A percentile compares a stretch with the other conserved stretches of the same genome.
Evolutionary conservation across 73 alveolate genomes (phyloP).

Genomic region (Paramecium sonneborni): DNA sequence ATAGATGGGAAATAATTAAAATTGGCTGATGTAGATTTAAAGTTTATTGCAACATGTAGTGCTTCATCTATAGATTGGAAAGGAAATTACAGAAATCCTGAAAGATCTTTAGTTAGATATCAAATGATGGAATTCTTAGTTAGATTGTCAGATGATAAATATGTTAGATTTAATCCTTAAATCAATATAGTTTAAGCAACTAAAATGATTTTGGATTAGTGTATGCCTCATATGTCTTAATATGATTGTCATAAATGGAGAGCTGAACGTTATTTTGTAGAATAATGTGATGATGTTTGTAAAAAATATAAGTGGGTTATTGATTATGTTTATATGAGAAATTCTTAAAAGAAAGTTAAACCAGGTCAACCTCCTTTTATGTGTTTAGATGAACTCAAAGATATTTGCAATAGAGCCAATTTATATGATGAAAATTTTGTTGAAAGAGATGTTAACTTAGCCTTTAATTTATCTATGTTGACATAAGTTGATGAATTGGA

Average conservation of each 20-base stretch:
- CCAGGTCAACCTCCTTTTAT: slow-evolving; percentile 77
- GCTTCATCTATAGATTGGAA: slow-evolving; percentile 41
- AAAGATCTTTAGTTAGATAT: slow-evolving; percentile 51
- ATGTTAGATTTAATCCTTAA: background rate
- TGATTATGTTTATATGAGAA: slow-evolving; percentile 4
- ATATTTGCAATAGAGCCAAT: slow-evolving; percentile 37
- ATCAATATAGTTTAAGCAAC: slow-evolving; percentile 7
- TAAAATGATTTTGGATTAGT: background rate
- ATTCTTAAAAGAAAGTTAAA: slow-evolving; percentile 68
- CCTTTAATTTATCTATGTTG: slow-evolving; percentile 76
- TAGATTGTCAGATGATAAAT: slow-evolving; percentile 60
- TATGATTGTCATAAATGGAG: slow-evolving; percentile 30
- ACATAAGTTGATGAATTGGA: slow-evolving; percentile 74
- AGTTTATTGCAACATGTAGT: slow-evolving; percentile 45
- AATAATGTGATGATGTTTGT: slow-evolving; percentile 43
- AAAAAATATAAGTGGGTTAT: background rate
- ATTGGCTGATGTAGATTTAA: slow-evolving; percentile 52
- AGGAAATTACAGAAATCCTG: slow-evolving; percentile 55
- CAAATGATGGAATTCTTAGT: slow-evolving; percentile 62
- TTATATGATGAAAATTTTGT: slow-evolving; percentile 63
- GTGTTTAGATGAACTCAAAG: slow-evolving; percentile 71
- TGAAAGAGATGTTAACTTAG: slow-evolving; percentile 69
- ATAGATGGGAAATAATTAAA: background rate
- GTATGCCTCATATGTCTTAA: background rate
- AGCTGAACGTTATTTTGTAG: background rate